These are phyloP conservation scores for Nothopassalora personata DNA, from an alignment of 2,329 filamentous ascomycete species.

Conservation along the genomic window DNA sequence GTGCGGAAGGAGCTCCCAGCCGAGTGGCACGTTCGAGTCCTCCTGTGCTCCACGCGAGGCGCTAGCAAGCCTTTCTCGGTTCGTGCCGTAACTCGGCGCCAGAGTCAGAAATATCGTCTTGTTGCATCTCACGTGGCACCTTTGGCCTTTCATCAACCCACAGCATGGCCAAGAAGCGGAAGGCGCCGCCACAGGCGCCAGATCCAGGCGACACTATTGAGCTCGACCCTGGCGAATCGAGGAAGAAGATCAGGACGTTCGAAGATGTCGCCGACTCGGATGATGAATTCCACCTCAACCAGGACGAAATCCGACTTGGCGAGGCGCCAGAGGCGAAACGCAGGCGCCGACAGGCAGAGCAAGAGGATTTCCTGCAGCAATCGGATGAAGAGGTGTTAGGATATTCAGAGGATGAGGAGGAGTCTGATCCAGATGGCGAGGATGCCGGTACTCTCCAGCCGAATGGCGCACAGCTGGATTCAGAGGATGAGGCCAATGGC, in stretches of 20 bases:
- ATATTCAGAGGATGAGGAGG: slow-evolving; percentile 38
- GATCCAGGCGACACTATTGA: slow-evolving; percentile 7
- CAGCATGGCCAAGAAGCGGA: slow-evolving; percentile 46
- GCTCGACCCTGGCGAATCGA: slow-evolving; percentile 35
- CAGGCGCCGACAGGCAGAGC: slow-evolving; percentile 62
- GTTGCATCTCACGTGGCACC: no score
- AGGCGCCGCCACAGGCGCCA: slow-evolving; percentile 8
- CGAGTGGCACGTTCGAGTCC: background rate
- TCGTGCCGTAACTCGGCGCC: background rate
- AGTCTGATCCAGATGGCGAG: slow-evolving; percentile 47
- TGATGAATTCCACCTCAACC: slow-evolving; percentile 84
- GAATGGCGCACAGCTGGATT: slow-evolving; percentile 64
- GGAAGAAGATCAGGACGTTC: slow-evolving; percentile 56
- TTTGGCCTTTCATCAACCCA: background rate
- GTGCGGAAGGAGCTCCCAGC: background rate
- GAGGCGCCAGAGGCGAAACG: slow-evolving; percentile 76
- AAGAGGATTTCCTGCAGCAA: slow-evolving; percentile 55
- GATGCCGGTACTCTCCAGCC: slow-evolving; percentile 51
- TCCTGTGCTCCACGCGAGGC: no score
- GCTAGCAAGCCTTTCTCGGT: background rate
- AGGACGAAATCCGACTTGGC: slow-evolving; percentile 80
- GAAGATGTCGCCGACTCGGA: slow-evolving; percentile 90
- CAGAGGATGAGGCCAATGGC: slow-evolving; percentile 60
- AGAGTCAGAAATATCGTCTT: background rate
- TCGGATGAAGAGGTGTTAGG: slow-evolving; percentile 61